Conservation (phyloP, 2,329 filamentous ascomycete genomes). For the Xylariaceae sp. region DNA sequence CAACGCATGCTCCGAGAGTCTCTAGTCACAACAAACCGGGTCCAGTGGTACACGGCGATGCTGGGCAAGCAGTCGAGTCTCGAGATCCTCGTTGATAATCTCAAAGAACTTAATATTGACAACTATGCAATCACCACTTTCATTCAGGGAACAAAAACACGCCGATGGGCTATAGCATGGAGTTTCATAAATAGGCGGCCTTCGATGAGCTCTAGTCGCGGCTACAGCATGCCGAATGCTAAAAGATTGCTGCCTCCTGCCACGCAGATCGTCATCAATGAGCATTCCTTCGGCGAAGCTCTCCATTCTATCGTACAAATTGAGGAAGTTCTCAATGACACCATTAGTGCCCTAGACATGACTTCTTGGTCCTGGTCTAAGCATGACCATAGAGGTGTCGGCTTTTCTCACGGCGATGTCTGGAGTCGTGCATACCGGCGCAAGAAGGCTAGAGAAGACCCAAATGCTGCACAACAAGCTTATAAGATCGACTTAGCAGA, state of each 20-base stretch:
- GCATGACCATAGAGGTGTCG: slow-evolving; percentile 51
- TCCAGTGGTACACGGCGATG: slow-evolving; percentile 91
- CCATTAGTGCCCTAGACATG: slow-evolving; percentile 55
- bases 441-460: slow-evolving; percentile 41
- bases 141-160: slow-evolving; percentile 72
- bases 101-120: slow-evolving; percentile 53
- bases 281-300: slow-evolving; percentile 28
- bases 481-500: slow-evolving; percentile 15
- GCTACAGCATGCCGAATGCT: slow-evolving; percentile 34
- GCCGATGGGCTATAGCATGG: slow-evolving; percentile 86
- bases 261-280: slow-evolving; percentile 39
- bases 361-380: slow-evolving; percentile 61
- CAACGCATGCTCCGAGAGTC: slow-evolving; percentile 68
- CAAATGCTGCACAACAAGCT: slow-evolving; percentile 8
- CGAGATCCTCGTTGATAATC: slow-evolving; percentile 55
- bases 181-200: slow-evolving; percentile 70
- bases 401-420: slow-evolving; percentile 65
- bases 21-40: slow-evolving; percentile 50
- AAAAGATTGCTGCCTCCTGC: slow-evolving; percentile 42
- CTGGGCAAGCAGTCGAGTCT: slow-evolving; percentile 75
- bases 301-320: slow-evolving; percentile 8
- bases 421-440: slow-evolving; percentile 74
- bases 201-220: slow-evolving; percentile 39
- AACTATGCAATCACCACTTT: slow-evolving; percentile 85
- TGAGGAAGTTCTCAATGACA: slow-evolving; percentile 34